These are phyloP conservation scores for Aspergillus sp. DNA, from an alignment of 2,329 filamentous ascomycete genomes.

Conservation along the genomic window DNA sequence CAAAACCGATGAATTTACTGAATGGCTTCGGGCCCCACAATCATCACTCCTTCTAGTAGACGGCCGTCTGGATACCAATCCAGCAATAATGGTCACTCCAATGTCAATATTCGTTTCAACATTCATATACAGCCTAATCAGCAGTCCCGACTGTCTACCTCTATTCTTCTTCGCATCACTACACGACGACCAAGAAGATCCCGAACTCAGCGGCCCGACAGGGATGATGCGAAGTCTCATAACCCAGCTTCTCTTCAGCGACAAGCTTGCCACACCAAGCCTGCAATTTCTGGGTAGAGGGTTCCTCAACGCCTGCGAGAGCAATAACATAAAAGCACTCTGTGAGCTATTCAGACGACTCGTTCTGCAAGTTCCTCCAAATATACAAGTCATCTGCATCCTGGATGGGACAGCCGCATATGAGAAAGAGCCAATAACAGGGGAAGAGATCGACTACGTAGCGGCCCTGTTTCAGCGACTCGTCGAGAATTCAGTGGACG, in stretches of 20 bases:
- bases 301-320: neutral
- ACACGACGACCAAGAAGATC: neutral
- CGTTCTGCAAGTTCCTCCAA: neutral
- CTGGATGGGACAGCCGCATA: neutral
- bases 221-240: neutral
- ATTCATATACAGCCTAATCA: neutral
- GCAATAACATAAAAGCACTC: neutral
- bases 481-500: neutral
- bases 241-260: neutral
- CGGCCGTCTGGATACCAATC: neutral
- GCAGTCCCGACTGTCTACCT: neutral
- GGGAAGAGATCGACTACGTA: neutral
- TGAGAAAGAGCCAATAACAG: neutral
- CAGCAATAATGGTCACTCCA: neutral
- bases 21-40: neutral
- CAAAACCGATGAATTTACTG: neutral
- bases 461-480: neutral
- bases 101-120: neutral
- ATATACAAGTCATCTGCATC: neutral
- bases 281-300: neutral
- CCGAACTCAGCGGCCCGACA: neutral
- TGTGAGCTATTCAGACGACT: neutral
- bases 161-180: neutral
- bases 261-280: neutral
- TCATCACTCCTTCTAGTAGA: neutral